phyloP scores from a whole-genome alignment of 129 eudicot genomes.

The Kitagawia praeruptora region DNA sequence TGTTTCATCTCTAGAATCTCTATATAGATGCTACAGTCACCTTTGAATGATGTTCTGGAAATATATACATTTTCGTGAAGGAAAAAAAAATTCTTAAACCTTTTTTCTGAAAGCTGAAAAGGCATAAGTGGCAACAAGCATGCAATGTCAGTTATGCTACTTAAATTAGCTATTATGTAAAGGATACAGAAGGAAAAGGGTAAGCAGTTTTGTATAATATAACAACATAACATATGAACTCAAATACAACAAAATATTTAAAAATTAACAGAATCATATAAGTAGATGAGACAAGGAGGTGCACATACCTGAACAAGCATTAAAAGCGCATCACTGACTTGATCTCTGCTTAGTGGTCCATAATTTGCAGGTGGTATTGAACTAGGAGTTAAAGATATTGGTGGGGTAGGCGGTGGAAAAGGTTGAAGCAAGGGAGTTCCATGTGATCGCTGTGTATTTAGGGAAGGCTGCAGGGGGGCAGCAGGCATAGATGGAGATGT shows the following conservation, averaged over 20 bases:
- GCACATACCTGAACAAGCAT: conserved; percentile 54
- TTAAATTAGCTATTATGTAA: not conserved
- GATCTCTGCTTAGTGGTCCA: conserved; percentile 47
- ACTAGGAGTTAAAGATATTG: conserved; percentile 54
- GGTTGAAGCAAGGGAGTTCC: conserved; percentile 82
- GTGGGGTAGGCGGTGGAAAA: conserved; percentile 72
- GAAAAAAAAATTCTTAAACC: not conserved
- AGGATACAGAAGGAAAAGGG: not conserved
- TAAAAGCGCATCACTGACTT: conserved; percentile 63
- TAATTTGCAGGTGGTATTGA: conserved; percentile 26
- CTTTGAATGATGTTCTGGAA: no score
- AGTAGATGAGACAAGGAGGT: not conserved
- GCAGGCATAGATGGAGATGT: conserved; percentile 39
- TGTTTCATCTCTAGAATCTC: no score
- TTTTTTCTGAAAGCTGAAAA: not conserved
- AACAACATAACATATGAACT: not conserved
- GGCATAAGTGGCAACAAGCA: not conserved
- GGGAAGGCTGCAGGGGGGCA: conserved; percentile 45
- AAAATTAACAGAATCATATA: not conserved
- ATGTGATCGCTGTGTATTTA: conserved; percentile 40
- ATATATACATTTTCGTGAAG: no score
- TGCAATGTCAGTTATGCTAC: not conserved
- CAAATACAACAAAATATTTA: not conserved
- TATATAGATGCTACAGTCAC: no score
- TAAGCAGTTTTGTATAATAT: not conserved